Percentiles rank a stretch among this genome's conserved stretches.
phyloP scores from a whole-genome alignment of 768 basidiomycete genomes.

The Russula foetens region DNA sequence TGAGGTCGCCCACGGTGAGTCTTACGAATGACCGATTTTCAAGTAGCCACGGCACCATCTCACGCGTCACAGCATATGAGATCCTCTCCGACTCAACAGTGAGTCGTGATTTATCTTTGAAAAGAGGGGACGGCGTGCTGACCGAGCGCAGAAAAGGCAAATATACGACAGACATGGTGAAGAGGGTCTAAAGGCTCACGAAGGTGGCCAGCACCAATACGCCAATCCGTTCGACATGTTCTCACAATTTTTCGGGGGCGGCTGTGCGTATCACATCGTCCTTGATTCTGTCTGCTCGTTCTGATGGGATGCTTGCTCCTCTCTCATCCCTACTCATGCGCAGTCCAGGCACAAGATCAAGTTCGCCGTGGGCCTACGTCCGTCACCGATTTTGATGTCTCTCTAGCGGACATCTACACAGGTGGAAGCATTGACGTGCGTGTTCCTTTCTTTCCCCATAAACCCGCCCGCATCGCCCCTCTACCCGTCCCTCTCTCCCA shows the following conservation, averaged over 20 bases:
- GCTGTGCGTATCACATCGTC: constrained; percentile 41
- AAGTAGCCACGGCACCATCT: background rate
- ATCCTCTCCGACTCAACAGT: constrained; percentile 84
- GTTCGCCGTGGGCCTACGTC: constrained; percentile 68
- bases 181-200: constrained; percentile 89
- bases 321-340: background rate
- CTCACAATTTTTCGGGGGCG: constrained; percentile 83
- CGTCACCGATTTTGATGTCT: constrained; percentile 77
- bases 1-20: constrained; percentile 79
- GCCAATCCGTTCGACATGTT: constrained; percentile 95
- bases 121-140: background rate
- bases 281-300: too few species aligned
- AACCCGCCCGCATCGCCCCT: too few species aligned
- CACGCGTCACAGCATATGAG: constrained; percentile 65
- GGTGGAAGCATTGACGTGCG: constrained; percentile 79
- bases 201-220: constrained; percentile 68
- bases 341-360: constrained; percentile 49
- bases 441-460: too few species aligned
- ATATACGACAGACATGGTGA: constrained; percentile 95
- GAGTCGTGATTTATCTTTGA: constrained; percentile 21
- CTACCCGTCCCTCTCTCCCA: background rate
- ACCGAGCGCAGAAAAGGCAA: constrained; percentile 66
- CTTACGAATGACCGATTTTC: background rate
- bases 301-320: background rate
- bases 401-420: constrained; percentile 80